Conservation (phyloP, 1,284 basidiomycete genomes). For the Xerocomus subilludens region DNA sequence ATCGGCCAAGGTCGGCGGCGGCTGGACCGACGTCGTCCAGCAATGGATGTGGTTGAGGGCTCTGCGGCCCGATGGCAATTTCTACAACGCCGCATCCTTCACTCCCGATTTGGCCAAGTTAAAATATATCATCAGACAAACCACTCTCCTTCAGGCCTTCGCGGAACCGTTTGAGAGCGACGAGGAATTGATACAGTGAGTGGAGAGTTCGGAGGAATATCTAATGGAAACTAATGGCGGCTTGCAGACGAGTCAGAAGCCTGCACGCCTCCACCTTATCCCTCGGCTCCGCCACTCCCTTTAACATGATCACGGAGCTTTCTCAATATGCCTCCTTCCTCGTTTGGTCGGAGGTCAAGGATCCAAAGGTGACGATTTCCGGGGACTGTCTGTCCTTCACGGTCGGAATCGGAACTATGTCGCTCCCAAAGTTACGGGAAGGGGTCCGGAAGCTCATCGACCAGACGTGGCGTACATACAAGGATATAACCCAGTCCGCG, state of each 20-base stretch:
- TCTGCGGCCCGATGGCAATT: background rate
- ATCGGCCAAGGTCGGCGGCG: too few species aligned
- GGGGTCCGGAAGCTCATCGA: background rate
- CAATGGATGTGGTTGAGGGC: too few species aligned
- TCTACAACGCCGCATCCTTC: background rate
- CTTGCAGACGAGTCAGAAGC: background rate
- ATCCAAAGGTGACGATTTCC: background rate
- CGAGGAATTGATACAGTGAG: too few species aligned
- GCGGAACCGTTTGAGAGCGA: too few species aligned
- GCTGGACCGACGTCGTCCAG: too few species aligned
- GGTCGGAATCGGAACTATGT: background rate
- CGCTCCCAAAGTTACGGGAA: background rate
- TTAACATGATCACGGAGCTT: slow-evolving; percentile 5
- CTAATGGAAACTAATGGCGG: too few species aligned
- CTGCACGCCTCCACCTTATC: background rate
- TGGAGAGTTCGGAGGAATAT: too few species aligned
- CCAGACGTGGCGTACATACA: background rate
- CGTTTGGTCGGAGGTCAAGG: background rate
- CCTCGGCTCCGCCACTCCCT: background rate
- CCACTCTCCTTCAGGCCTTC: slow-evolving; percentile 1
- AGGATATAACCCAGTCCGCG: background rate
- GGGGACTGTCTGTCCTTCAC: background rate
- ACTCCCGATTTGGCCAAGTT: slow-evolving; percentile 5
- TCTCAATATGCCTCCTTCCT: background rate
- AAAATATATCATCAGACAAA: slow-evolving; percentile 4